Conservation (phyloP, 2,329 filamentous ascomycete species). For the Talaromyces rugulosus region DNA sequence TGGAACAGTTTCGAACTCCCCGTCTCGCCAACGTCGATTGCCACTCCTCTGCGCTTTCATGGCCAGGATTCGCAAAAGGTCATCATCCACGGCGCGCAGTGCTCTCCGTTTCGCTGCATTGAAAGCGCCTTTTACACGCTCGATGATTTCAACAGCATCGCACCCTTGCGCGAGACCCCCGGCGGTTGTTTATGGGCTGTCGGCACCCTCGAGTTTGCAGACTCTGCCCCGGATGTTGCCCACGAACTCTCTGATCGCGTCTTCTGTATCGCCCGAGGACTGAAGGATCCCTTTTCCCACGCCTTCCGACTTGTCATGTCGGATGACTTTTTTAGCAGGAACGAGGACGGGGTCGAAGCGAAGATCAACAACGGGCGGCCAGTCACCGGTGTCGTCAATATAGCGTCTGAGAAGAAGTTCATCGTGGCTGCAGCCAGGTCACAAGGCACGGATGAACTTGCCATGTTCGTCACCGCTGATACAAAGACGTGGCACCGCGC, state of each 20-base stretch:
- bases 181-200: slow-evolving; percentile 86
- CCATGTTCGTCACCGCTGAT: slow-evolving; percentile 83
- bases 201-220: slow-evolving; percentile 62
- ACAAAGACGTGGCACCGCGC: slow-evolving; percentile 84
- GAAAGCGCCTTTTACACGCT: slow-evolving; percentile 69
- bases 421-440: slow-evolving; percentile 79
- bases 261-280: slow-evolving; percentile 73
- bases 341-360: slow-evolving; percentile 61
- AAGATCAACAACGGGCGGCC: slow-evolving; percentile 69
- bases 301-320: slow-evolving; percentile 77
- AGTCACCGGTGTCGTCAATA: slow-evolving; percentile 73
- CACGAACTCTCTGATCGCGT: slow-evolving; percentile 66
- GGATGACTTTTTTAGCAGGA: slow-evolving; percentile 71
- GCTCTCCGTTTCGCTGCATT: slow-evolving; percentile 60
- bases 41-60: slow-evolving; percentile 64
- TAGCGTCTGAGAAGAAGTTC: slow-evolving; percentile 81
- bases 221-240: slow-evolving; percentile 47
- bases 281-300: slow-evolving; percentile 64
- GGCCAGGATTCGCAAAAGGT: slow-evolving; percentile 78
- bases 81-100: slow-evolving; percentile 74
- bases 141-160: slow-evolving; percentile 72
- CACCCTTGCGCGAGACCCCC: slow-evolving; percentile 63
- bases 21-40: slow-evolving; percentile 49
- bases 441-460: slow-evolving; percentile 79
- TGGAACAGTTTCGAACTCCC: slow-evolving; percentile 72